A percentile compares a stretch with the other conserved stretches of the same genome.
phyloP scores from a whole-genome alignment of 306 rosid genomes.

The apple (Malus domestica) region ASM211411v1 NC_041796.1:31573001-31573500 shows the following conservation, averaged over 20 bases:
- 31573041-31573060: too few relatives aligned
- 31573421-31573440: constrained; percentile 79
- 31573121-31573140: too few relatives aligned
- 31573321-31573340: too few relatives aligned
- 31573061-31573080: not conserved
- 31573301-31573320: too few relatives aligned
- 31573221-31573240: not conserved
- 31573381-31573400: too few relatives aligned
- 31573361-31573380: too few relatives aligned
- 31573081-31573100: not conserved
- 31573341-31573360: constrained; percentile 6
- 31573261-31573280: not conserved
- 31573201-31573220: not conserved
- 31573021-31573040: not conserved
- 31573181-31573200: constrained; percentile 16
- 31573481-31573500: constrained; percentile 24
- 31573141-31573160: not conserved
- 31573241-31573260: not conserved
- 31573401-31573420: constrained; percentile 4
- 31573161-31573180: constrained; percentile 31
- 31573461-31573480: too few relatives aligned
- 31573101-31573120: not conserved
- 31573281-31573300: too few relatives aligned
- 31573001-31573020: too few relatives aligned
- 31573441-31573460: not conserved